These are phyloP conservation scores for Pilatotrama ljubarskyi DNA, from an alignment of 768 basidiomycete genomes.

Conservation along the genomic window DNA sequence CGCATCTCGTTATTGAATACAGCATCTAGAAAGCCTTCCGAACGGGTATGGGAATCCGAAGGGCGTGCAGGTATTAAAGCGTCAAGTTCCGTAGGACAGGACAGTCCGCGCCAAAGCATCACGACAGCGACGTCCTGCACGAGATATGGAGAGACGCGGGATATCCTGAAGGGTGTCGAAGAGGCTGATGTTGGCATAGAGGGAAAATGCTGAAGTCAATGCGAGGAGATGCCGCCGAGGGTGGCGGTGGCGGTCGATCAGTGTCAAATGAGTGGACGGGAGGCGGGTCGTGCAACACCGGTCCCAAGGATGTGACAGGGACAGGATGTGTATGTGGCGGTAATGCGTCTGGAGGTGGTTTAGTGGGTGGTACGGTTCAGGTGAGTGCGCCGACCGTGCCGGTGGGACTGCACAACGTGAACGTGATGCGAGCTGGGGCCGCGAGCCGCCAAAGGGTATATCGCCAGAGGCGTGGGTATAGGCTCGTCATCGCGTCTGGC, in stretches of 20 bases:
- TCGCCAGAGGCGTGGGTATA: conserved; percentile 24
- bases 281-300: conserved; percentile 26
- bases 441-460: conserved; percentile 14
- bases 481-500: conserved; percentile 37
- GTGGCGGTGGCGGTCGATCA: not conserved
- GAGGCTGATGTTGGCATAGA: not conserved
- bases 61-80: conserved; percentile 6
- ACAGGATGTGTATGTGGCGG: conserved; percentile 8
- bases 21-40: conserved; percentile 8
- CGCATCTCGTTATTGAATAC: conserved; percentile 12
- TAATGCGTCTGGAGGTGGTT: not conserved
- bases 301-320: conserved; percentile 17
- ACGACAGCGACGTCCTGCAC: not conserved
- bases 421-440: conserved; percentile 12
- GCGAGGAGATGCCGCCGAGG: not conserved
- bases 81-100: conserved; percentile 8
- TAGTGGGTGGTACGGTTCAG: conserved; percentile 23
- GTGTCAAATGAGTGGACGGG: conserved; percentile 34
- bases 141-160: not conserved
- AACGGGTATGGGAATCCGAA: conserved; percentile 16
- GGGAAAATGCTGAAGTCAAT: conserved; percentile 10
- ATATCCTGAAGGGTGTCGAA: conserved; percentile 6
- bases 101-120: not conserved
- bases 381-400: conserved; percentile 16
- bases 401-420: conserved; percentile 12